phyloP scores from a whole-genome alignment of 2,329 filamentous ascomycete genomes.

The Colletotrichum sublineola region DNA sequence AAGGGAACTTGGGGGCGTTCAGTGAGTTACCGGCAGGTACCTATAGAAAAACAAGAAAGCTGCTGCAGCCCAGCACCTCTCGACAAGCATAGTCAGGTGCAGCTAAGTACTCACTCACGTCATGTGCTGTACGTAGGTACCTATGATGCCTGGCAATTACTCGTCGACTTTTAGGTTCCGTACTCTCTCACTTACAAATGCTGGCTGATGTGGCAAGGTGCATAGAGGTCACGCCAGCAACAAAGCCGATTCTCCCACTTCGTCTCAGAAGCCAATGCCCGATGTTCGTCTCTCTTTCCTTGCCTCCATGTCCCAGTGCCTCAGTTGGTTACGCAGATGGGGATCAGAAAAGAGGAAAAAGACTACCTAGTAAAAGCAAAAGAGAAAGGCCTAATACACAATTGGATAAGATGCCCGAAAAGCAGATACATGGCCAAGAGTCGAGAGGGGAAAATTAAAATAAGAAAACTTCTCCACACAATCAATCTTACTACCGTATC shows the following conservation, averaged over 20 bases:
- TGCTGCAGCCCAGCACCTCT: too few species aligned
- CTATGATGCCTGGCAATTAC: background rate
- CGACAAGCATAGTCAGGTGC: too few species aligned
- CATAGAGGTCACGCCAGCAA: constrained; percentile 20
- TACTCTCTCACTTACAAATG: background rate
- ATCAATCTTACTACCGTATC: constrained; percentile 24
- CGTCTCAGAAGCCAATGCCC: background rate
- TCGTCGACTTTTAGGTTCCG: background rate
- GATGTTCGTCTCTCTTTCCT: background rate
- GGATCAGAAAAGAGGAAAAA: background rate
- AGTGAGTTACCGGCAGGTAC: too few species aligned
- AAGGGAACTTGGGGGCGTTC: background rate
- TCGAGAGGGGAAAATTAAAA: constrained; percentile 10
- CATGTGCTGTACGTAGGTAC: background rate
- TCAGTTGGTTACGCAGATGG: constrained; percentile 21
- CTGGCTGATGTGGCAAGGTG: background rate
- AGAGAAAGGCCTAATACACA: background rate
- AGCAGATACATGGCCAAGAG: background rate
- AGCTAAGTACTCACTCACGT: too few species aligned
- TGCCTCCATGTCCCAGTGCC: background rate
- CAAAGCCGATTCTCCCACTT: background rate
- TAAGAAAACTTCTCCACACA: background rate
- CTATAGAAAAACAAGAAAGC: too few species aligned
- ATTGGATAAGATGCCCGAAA: background rate
- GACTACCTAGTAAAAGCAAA: constrained; percentile 17